phyloP scores from a whole-genome alignment of 768 basidiomycete genomes.

The Hygrophorus pudorinus region DNA sequence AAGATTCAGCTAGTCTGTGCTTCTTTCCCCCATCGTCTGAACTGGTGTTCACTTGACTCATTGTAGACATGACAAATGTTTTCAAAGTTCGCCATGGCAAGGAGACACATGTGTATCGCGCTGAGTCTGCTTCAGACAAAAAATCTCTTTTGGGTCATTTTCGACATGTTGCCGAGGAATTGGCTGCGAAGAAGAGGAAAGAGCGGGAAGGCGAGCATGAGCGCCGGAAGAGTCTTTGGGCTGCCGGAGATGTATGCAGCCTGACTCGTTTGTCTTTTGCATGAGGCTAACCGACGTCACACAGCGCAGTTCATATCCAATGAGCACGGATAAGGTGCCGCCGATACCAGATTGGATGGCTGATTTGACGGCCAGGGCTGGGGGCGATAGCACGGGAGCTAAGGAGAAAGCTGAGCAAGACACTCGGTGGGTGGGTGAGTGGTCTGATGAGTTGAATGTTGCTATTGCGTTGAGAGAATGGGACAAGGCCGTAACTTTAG shows the following conservation, averaged over 20 bases:
- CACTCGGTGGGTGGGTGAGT: slow-evolving; percentile 81
- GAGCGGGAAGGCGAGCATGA: slow-evolving; percentile 93
- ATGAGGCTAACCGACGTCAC: background rate
- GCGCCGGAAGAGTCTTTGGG: slow-evolving; percentile 70
- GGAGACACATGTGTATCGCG: slow-evolving; percentile 90
- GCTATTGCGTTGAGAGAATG: slow-evolving; percentile 85
- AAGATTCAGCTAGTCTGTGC: slow-evolving; percentile 78
- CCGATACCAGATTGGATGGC: slow-evolving; percentile 71
- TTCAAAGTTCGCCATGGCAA: slow-evolving; percentile 92
- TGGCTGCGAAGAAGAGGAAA: slow-evolving; percentile 79
- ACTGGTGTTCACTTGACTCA: slow-evolving; percentile 4
- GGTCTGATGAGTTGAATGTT: slow-evolving; percentile 85
- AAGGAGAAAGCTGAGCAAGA: slow-evolving; percentile 77
- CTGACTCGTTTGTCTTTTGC: background rate
- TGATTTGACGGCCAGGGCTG: slow-evolving; percentile 51
- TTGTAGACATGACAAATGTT: slow-evolving; percentile 78
- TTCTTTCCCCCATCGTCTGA: background rate
- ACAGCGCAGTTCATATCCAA: slow-evolving; percentile 19
- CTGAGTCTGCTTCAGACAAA: slow-evolving; percentile 76
- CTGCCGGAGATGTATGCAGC: slow-evolving; percentile 25
- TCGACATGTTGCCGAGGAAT: slow-evolving; percentile 87
- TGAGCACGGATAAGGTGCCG: slow-evolving; percentile 24
- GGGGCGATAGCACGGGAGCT: slow-evolving; percentile 39
- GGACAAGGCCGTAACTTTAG: slow-evolving; percentile 74
- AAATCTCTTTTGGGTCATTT: slow-evolving; percentile 77